A percentile compares a stretch with the other conserved stretches of the same genome.
phyloP scores from a whole-genome alignment of 73 alveolate species.

The Paramecium sexaurelia region DNA sequence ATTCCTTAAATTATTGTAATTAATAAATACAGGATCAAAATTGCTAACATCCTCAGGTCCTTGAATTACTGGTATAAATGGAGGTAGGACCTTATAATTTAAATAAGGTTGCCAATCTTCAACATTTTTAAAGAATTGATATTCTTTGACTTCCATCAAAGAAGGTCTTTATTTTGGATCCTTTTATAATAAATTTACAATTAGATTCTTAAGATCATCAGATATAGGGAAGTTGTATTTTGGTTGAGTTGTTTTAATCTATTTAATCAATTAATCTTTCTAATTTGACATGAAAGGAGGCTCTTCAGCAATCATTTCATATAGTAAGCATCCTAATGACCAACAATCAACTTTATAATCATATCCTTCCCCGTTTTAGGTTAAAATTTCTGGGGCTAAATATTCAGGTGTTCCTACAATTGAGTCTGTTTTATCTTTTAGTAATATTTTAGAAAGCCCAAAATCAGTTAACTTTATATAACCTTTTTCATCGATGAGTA shows the following conservation, averaged over 20 bases:
- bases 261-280: conserved; percentile 22
- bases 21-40: neutral
- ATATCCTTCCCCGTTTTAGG: conserved; percentile 57
- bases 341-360: conserved; percentile 80
- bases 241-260: conserved; percentile 22
- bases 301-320: conserved; percentile 77
- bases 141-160: conserved; percentile 75
- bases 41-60: neutral
- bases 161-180: conserved; percentile 83
- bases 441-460: conserved; percentile 90
- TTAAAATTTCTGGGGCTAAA: conserved; percentile 78
- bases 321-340: conserved; percentile 84
- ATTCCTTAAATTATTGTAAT: neutral
- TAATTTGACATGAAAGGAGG: conserved; percentile 76
- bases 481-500: conserved; percentile 91
- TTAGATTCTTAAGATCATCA: conserved; percentile 3
- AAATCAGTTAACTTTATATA: conserved; percentile 92
- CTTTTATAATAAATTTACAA: conserved; percentile 69
- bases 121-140: conserved; percentile 75
- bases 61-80: neutral
- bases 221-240: neutral
- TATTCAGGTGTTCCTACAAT: conserved; percentile 87
- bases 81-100: neutral
- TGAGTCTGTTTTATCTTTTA: conserved; percentile 65
- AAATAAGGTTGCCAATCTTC: conserved; percentile 1